Conservation (phyloP, 257 asterid genomes). For the Sherardia arvensis region DNA sequence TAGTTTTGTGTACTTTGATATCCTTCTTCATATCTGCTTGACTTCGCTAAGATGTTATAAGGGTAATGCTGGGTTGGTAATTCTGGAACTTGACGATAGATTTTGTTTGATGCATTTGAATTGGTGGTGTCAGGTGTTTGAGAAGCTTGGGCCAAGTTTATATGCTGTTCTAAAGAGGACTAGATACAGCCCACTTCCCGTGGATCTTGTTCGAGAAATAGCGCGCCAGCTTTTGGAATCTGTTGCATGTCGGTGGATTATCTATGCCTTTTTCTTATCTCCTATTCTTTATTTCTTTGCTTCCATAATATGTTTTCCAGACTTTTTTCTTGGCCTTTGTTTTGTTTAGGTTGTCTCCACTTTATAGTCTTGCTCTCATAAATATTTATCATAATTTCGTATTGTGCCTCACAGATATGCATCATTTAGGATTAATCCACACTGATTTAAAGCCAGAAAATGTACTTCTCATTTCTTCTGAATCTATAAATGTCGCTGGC, state of each 20-base stretch:
- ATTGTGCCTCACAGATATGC: constrained; percentile 64
- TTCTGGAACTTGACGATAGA: constrained; percentile 34
- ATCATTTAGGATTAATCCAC: constrained; percentile 76
- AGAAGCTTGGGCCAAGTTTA: constrained; percentile 99
- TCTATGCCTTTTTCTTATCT: constrained; percentile 35
- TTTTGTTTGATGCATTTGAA: constrained; percentile 51
- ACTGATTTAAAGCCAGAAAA: constrained; percentile 96
- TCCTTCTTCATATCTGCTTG: background rate
- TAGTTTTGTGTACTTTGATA: background rate
- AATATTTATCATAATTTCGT: constrained; percentile 2
- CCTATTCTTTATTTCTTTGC: constrained; percentile 28
- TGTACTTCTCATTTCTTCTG: constrained; percentile 81
- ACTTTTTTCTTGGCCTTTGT: constrained; percentile 45
- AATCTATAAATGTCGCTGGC: constrained; percentile 62
- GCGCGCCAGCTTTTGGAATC: constrained; percentile 97
- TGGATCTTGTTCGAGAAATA: constrained; percentile 95
- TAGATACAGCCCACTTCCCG: constrained; percentile 84
- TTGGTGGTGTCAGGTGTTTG: constrained; percentile 91
- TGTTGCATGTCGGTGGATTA: constrained; percentile 88
- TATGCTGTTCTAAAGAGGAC: constrained; percentile 93
- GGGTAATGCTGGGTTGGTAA: constrained; percentile 16
- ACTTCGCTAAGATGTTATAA: constrained; percentile 2
- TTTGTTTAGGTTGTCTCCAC: constrained; percentile 54
- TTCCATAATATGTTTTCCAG: constrained; percentile 31
- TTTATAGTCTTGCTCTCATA: constrained; percentile 17